Base-by-base conservation (phyloP, 2,329 filamentous ascomycete species). In the Knufia petricola region DNA sequence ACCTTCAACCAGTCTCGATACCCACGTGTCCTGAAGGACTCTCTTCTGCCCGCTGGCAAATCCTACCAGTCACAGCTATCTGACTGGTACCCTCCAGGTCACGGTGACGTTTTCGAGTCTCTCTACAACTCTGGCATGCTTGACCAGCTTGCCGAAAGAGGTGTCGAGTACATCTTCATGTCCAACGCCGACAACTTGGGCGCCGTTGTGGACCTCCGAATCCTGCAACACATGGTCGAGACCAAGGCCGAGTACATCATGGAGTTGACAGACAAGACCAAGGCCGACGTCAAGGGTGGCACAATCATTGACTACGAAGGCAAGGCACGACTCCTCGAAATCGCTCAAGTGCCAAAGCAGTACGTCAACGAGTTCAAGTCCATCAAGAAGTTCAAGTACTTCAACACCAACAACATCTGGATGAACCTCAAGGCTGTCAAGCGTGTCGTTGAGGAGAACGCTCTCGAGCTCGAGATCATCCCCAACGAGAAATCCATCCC, bases 331-430 rank as follows among this genome's bases (percentile, higher is more conserved):
- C 84, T 98, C 59, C 85, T 98, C 46, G 92, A 98, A 76, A 95
- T 98, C 63, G 92, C 92, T 12, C 92, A 98, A 77, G 92, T 98
- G 30, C 92, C 92, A 72, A 98, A 96, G 82, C 87, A 98, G 77
- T 92, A 98, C 73, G 87, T 92, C 69, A 96, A 98, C 74, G 92
- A 98, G 76, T 98, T 98, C 87, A 98, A 98, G 83, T 95, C 89
- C 42, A 98, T 98, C 79, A 98, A 98, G 84, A 98, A 98, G 80
- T 98, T 98, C 85, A 95, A 94, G 80, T 98, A 98, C 82, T 98
- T 98, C 84, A 98, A 98, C 82, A 98, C 92, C 72, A 98, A 98
- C 85, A 98, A 98, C 81, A 95, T 98, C 73, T 98, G 92, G 92
- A 85, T 98, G 78, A 95, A 95, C 75, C 79, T 95, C 62, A 83